A percentile compares a stretch with the other conserved stretches of the same genome.
Evolutionary conservation across 1,284 basidiomycete genomes (phyloP).

Genomic region (Ganoderma lingzhi): DNA sequence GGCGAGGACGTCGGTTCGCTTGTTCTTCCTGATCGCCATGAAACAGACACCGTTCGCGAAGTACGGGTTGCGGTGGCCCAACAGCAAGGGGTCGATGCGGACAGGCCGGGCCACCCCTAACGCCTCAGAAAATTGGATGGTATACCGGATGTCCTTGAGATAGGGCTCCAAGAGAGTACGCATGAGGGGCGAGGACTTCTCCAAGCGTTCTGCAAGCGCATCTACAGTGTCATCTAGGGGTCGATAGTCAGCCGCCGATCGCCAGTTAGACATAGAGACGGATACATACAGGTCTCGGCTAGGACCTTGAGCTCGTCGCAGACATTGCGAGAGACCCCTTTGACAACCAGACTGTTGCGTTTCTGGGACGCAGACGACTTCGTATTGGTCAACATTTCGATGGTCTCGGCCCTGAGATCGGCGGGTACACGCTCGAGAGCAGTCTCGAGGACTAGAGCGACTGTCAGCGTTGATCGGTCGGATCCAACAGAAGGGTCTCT

Average conservation of each 20-base stretch:
- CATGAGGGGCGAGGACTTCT: slow-evolving; percentile 66
- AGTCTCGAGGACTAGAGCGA: slow-evolving; percentile 65
- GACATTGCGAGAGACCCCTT: slow-evolving; percentile 66
- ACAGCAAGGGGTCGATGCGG: slow-evolving; percentile 77
- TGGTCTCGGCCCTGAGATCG: slow-evolving; percentile 57
- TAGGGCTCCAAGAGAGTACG: slow-evolving; percentile 54
- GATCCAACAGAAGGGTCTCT: not conserved
- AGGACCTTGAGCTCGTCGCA: slow-evolving; percentile 78
- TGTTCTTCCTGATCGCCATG: slow-evolving; percentile 75
- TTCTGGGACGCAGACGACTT: slow-evolving; percentile 75
- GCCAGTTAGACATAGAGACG: not conserved
- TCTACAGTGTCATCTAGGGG: slow-evolving; percentile 68
- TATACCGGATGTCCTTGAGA: slow-evolving; percentile 69
- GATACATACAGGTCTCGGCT: slow-evolving; percentile 58
- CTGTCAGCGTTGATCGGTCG: not conserved
- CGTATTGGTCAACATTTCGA: slow-evolving; percentile 68
- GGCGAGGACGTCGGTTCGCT: slow-evolving; percentile 78
- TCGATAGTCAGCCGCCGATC: not conserved
- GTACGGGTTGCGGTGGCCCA: slow-evolving; percentile 64
- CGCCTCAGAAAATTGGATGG: slow-evolving; percentile 66
- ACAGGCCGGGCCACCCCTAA: slow-evolving; percentile 72
- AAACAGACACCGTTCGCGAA: slow-evolving; percentile 82
- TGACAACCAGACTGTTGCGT: slow-evolving; percentile 69
- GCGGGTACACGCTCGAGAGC: slow-evolving; percentile 66
- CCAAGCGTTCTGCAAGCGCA: slow-evolving; percentile 60